Base-by-base conservation (phyloP, 139 green algal species). In the Pedinophyceae sp. region DNA sequence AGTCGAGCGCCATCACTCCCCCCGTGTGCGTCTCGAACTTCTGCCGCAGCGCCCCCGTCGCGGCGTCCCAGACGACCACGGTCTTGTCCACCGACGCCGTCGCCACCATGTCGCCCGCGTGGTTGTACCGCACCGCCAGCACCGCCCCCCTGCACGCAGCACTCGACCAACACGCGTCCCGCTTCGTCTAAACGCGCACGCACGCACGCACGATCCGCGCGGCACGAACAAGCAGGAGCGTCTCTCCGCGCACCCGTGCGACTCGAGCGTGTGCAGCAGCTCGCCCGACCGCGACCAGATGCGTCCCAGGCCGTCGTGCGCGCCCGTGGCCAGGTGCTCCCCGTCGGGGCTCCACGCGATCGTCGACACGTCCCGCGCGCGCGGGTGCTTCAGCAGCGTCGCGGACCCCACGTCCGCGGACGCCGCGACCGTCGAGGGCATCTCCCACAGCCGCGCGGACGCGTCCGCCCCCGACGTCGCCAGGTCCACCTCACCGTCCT, bases 291-390 rank as follows among this genome's bases (percentile, higher is more conserved):
- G 79, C 15, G 61, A 68, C 82, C 86, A 95, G 13, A 95, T 71
- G 15, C 84, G 61, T 16, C 78, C 81, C 7, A 76, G 62, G 26
- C 85, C 88, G 60, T 94, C 82, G 40, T 91, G 93, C 3, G 75
- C 85, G 1, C 85, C 88, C 0, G 82, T 94, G 0, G 84, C 88
- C 20, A 97, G 76, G 60, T 84, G 56, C 17, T 58, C 64, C 18
- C 85, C 87, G 27, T 92, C 79, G 0, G 59, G 70, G 54, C 84
- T 82, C 88, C 88, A 97, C 59, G 94, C 87, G 27, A 95, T 60
- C 15, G 84, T 89, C 0, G 86, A 94, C 10, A 97, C 82, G 63
- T 95, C 87, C 52, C n/a, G n/a, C n/a, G n/a, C n/a, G n/a, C n/a
- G n/a, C n/a, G n/a, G n/a, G n/a, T n/a, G n/a, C n/a, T 55, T n/a